Base-by-base conservation (phyloP, 2,329 filamentous ascomycete species). In the Diaporthe capsici region DNA sequence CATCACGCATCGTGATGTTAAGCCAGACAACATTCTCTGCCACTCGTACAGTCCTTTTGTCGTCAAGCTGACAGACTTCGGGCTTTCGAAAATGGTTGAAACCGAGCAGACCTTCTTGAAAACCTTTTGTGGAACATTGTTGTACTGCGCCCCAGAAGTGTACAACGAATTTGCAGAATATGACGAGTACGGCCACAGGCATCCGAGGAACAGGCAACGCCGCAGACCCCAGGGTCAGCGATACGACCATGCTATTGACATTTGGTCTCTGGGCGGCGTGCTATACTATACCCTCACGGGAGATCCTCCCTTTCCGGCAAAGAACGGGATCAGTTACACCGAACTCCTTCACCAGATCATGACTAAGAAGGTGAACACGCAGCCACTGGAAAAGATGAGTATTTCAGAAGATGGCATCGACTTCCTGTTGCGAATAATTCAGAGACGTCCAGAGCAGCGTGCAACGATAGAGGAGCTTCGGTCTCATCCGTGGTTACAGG, bases 1-100 rank as follows among this genome's bases (percentile, higher is more conserved):
- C 81, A 98, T 99, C 80, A 98, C 96, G 0, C 97, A 99, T 84
- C 94, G 97, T n/a, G 97, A 99, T 83, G 95, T 99, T 81, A 99
- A 99, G 82, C 97, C 97, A 0, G 97, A 99, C 87, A 99, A 99
- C 81, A 98, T 99, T 76, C 88, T 99, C 55, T 94, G 98, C 79
- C 88, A 92, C 15, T 93, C 92, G 0, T 83, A 91, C 13, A 87
- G 93, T 8, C 95, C 96, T 0, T 90, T 98, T 67, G 88, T 91
- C 20, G 93, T 98, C 80, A 98, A 99, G 84, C 88, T 99, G 20
- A 98, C 97, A 0, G 97, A 99, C 82, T 99, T 99, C 86, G 97
- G 97, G 4, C 86, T 99, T 6, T 98, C 97, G 3, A 99, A 99
- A 83, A 96, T 97, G 83, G 93, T 98, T 61, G 94, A 95, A 77